These are phyloP conservation scores for Lachnellula hyalina DNA, from an alignment of 2,329 filamentous ascomycete species.

Conservation along the genomic window DNA sequence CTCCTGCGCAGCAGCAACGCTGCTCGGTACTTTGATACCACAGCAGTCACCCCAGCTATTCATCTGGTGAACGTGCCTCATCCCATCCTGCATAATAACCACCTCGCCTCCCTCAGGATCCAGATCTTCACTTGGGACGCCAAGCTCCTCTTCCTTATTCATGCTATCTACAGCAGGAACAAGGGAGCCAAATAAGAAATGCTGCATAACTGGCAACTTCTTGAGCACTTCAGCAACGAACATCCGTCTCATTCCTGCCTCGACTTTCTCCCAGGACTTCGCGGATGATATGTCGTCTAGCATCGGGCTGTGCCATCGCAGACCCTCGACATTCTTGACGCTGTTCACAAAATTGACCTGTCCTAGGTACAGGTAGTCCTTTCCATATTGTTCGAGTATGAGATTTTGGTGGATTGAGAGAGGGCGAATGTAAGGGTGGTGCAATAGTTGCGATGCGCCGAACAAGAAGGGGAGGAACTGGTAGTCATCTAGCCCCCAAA, in stretches of 20 bases:
- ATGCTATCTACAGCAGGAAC: slow-evolving; percentile 78
- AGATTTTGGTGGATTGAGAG: slow-evolving; percentile 82
- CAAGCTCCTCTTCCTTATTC: slow-evolving; percentile 57
- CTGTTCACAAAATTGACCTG: slow-evolving; percentile 93
- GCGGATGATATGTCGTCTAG: slow-evolving; percentile 93
- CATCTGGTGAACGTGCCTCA: slow-evolving; percentile 65
- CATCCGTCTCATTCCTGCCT: slow-evolving; percentile 94
- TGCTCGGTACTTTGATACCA: slow-evolving; percentile 94
- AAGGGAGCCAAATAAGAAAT: slow-evolving; percentile 88
- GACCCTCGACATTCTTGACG: slow-evolving; percentile 90
- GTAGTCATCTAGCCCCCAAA: slow-evolving; percentile 97
- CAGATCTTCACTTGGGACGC: slow-evolving; percentile 41
- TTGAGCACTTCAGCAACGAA: slow-evolving; percentile 87
- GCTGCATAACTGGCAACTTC: slow-evolving; percentile 97
- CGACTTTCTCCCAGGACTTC: slow-evolving; percentile 86
- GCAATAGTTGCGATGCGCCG: slow-evolving; percentile 81
- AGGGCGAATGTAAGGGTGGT: slow-evolving; percentile 76
- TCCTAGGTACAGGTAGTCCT: slow-evolving; percentile 84
- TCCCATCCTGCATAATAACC: slow-evolving; percentile 59
- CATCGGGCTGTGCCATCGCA: slow-evolving; percentile 98
- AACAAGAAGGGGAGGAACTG: slow-evolving; percentile 96
- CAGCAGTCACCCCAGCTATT: slow-evolving; percentile 92
- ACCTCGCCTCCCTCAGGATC: slow-evolving; percentile 52
- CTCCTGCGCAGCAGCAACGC: slow-evolving; percentile 84
- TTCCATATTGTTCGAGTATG: slow-evolving; percentile 77